These are phyloP conservation scores for Globisporangium spinosum DNA, from an alignment of 352 stramenopile species.

Conservation along the genomic window DNA sequence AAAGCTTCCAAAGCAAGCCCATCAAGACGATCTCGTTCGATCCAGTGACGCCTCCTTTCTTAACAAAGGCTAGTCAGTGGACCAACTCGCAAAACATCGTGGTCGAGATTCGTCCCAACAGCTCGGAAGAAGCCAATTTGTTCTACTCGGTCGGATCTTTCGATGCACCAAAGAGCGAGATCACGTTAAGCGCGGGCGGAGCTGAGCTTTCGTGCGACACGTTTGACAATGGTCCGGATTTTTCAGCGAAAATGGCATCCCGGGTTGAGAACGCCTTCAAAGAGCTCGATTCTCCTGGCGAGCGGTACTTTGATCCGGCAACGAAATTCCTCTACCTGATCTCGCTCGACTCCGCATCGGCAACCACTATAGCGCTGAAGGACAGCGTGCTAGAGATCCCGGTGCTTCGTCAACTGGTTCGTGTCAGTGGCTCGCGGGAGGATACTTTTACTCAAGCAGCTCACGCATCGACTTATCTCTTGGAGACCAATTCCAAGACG, in stretches of 20 bases:
- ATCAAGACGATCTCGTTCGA: constrained; percentile 30
- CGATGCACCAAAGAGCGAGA: constrained; percentile 16
- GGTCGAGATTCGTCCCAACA: constrained; percentile 37
- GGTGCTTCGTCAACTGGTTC: constrained; percentile 54
- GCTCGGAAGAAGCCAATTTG: constrained; percentile 30
- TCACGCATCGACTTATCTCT: constrained; percentile 39
- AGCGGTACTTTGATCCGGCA: constrained; percentile 63
- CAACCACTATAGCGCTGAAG: constrained; percentile 23
- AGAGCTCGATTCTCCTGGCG: constrained; percentile 55
- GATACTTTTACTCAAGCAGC: constrained; percentile 41
- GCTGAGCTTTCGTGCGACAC: constrained; percentile 40
- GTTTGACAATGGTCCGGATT: constrained; percentile 33
- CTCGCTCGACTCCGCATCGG: constrained; percentile 29
- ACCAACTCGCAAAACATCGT: constrained; percentile 20
- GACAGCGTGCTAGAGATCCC: constrained; percentile 48
- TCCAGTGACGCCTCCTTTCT: constrained; percentile 31
- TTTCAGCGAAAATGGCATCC: constrained; percentile 22
- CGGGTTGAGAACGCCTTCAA: constrained; percentile 64
- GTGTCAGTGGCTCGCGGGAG: constrained; percentile 51
- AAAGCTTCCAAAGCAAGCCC: constrained; percentile 6
- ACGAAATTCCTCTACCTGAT: constrained; percentile 57
- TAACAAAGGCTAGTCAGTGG: constrained; percentile 37
- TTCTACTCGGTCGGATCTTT: constrained; percentile 37
- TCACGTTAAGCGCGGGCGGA: constrained; percentile 47
- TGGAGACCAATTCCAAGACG: constrained; percentile 40